These are phyloP conservation scores for Aspergillus sp. DNA, from an alignment of 2,329 filamentous ascomycete genomes.

Conservation along the genomic window DNA sequence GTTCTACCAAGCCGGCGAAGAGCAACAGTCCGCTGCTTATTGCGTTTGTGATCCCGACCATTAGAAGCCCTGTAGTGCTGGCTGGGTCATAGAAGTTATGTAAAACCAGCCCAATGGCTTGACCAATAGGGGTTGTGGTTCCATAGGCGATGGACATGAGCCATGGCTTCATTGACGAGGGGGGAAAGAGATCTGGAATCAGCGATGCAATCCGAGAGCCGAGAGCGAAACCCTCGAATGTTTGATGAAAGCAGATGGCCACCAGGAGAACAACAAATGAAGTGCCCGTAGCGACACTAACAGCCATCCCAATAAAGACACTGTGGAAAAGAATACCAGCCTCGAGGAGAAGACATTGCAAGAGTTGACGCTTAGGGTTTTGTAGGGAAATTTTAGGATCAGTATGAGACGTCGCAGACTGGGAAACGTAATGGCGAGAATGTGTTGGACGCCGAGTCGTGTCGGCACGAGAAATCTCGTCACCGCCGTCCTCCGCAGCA, in stretches of 20 bases:
- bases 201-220: conserved; percentile 82
- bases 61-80: conserved; percentile 71
- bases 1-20: conserved; percentile 80
- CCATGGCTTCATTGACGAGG: conserved; percentile 72
- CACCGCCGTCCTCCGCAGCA: conserved; percentile 53
- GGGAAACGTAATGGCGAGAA: conserved; percentile 16
- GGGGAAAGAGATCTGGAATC: conserved; percentile 63
- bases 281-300: conserved; percentile 76
- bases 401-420: conserved; percentile 19
- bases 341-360: conserved; percentile 78
- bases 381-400: conserved; percentile 38
- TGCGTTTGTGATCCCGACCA: conserved; percentile 86
- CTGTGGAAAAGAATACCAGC: conserved; percentile 83
- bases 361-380: conserved; percentile 65
- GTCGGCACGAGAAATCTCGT: conserved; percentile 19
- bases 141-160: conserved; percentile 65
- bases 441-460: conserved; percentile 14
- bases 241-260: conserved; percentile 82
- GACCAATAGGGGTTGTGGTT: conserved; percentile 75
- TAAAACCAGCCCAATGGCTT: conserved; percentile 75
- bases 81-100: conserved; percentile 79
- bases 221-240: conserved; percentile 83
- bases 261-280: conserved; percentile 77
- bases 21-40: conserved; percentile 77
- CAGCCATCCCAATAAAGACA: conserved; percentile 83